Percentiles rank a stretch among this genome's conserved stretches.
Evolutionary conservation across 345 rosid genomes (phyloP).

Genomic region (Viola odorata): DNA sequence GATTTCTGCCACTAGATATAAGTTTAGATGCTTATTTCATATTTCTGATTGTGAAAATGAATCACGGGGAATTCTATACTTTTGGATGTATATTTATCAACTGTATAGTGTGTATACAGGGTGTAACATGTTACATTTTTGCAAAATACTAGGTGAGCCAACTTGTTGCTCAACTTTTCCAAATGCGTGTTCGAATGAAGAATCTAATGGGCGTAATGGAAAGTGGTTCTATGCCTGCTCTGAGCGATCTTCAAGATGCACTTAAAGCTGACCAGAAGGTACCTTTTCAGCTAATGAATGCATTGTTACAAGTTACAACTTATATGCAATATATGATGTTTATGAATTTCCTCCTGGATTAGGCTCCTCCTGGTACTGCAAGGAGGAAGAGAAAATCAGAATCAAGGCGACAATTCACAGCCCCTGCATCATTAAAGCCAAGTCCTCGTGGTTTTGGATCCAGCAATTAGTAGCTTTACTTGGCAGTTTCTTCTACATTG

Average conservation of each 20-base stretch:
- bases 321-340: not conserved
- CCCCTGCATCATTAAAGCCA: constrained; percentile 47
- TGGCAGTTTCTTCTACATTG: not conserved
- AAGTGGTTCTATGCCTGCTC: constrained; percentile 89
- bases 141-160: constrained; percentile 61
- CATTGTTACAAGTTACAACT: not conserved
- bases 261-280: constrained; percentile 85
- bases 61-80: not conserved
- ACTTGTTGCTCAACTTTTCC: constrained; percentile 93
- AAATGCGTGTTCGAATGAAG: constrained; percentile 95
- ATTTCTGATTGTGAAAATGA: not conserved
- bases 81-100: not conserved
- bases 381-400: constrained; percentile 69
- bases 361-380: constrained; percentile 93
- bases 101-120: constrained; percentile 4
- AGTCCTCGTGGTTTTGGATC: constrained; percentile 82
- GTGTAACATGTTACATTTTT: constrained; percentile 11
- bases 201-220: constrained; percentile 91
- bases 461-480: constrained; percentile 34
- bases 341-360: constrained; percentile 6
- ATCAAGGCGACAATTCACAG: constrained; percentile 59
- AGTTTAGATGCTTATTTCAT: not conserved
- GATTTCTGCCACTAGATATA: constrained; percentile 5
- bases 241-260: constrained; percentile 80
- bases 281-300: constrained; percentile 1